Percentiles rank a stretch among this genome's conserved stretches.
Conservation (phyloP, 2,329 filamentous ascomycete species). For the Fusarium solani-melongenae region DNA sequence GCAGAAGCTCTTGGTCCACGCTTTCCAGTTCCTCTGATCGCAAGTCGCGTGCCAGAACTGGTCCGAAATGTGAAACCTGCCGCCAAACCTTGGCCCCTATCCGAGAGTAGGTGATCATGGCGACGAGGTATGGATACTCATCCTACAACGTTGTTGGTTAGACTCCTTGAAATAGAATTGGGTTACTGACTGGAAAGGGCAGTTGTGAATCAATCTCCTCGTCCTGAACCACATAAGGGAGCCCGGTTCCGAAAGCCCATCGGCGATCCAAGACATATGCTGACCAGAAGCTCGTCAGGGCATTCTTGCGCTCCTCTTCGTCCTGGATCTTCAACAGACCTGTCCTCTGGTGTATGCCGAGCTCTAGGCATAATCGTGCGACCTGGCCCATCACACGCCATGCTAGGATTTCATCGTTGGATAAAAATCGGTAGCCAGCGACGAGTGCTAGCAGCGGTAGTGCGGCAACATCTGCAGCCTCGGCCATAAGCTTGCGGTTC, state of each 20-base stretch:
- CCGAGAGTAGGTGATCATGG: slow-evolving; percentile 86
- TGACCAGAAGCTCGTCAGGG: slow-evolving; percentile 84
- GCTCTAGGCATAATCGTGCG: slow-evolving; percentile 79
- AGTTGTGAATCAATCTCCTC: slow-evolving; percentile 84
- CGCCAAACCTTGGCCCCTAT: slow-evolving; percentile 90
- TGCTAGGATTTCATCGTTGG: slow-evolving; percentile 85
- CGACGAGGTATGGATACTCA: slow-evolving; percentile 76
- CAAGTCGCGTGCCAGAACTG: slow-evolving; percentile 69
- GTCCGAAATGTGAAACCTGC: slow-evolving; percentile 77
- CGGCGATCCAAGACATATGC: slow-evolving; percentile 86
- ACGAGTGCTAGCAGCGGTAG: slow-evolving; percentile 64
- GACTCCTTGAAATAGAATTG: background rate
- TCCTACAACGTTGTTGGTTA: slow-evolving; percentile 51
- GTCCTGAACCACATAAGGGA: slow-evolving; percentile 88
- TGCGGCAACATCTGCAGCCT: slow-evolving; percentile 58
- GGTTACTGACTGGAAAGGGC: slow-evolving; percentile 76
- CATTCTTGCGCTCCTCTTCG: slow-evolving; percentile 74
- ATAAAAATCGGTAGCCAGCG: slow-evolving; percentile 81
- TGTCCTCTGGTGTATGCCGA: slow-evolving; percentile 85
- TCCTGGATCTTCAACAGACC: slow-evolving; percentile 76
- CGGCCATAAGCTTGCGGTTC: slow-evolving; percentile 72
- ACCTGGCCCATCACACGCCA: slow-evolving; percentile 91
- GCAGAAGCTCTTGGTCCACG: slow-evolving; percentile 84
- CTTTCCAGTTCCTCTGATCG: slow-evolving; percentile 81
- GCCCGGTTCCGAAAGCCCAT: slow-evolving; percentile 90